These are phyloP conservation scores for Termitomyces sp. DNA, from an alignment of 768 basidiomycete species.

Conservation along the genomic window DNA sequence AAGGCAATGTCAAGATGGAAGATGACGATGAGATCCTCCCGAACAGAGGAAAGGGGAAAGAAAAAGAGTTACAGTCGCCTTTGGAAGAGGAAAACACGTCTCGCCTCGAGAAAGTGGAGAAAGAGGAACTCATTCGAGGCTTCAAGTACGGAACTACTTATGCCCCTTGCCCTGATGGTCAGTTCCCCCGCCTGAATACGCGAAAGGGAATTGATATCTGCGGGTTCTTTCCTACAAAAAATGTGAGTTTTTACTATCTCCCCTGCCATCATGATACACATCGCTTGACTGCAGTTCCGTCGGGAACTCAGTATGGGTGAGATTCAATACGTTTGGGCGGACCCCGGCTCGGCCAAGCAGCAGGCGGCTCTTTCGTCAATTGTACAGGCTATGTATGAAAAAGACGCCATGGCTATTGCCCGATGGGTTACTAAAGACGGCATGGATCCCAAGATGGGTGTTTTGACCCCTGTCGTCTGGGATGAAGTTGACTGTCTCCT, in stretches of 20 bases:
- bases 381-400: conserved; percentile 72
- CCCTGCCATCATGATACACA: not conserved
- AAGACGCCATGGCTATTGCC: conserved; percentile 68
- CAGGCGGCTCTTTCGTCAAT: conserved; percentile 87
- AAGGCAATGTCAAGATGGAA: conserved; percentile 36
- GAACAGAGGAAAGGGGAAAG: conserved; percentile 16
- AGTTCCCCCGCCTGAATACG: conserved; percentile 69
- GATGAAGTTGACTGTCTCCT: conserved; percentile 73
- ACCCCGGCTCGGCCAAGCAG: conserved; percentile 54
- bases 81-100: conserved; percentile 27
- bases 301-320: conserved; percentile 82
- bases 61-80: conserved; percentile 17
- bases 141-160: conserved; percentile 91
- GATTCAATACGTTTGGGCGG: conserved; percentile 80
- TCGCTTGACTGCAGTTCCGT: conserved; percentile 51
- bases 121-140: conserved; percentile 72
- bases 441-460: conserved; percentile 81
- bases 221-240: conserved; percentile 68
- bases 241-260: conserved; percentile 36
- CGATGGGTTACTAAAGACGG: conserved; percentile 75
- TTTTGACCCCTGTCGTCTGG: conserved; percentile 58
- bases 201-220: conserved; percentile 84
- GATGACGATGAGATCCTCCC: conserved; percentile 25
- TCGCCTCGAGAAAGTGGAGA: conserved; percentile 53
- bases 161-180: conserved; percentile 81